These are phyloP conservation scores for Phytophthora meadii DNA, from an alignment of 352 stramenopile species.

Conservation along the genomic window DNA sequence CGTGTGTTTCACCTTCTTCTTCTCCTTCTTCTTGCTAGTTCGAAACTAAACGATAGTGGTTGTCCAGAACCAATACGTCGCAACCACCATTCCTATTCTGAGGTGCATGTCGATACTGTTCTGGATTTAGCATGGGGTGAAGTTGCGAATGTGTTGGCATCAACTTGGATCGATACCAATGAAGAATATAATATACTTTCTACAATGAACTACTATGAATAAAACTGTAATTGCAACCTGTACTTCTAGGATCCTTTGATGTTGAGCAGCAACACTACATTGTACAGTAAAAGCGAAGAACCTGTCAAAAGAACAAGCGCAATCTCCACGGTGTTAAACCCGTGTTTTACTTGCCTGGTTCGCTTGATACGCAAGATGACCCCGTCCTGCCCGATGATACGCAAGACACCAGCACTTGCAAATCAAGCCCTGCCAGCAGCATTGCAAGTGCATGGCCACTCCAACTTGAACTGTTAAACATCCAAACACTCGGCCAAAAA, in stretches of 20 bases:
- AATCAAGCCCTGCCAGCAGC: constrained; percentile 8
- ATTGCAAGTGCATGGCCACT: constrained; percentile 1
- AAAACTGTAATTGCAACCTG: too few species aligned
- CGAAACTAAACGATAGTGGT: not conserved
- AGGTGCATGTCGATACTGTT: not conserved
- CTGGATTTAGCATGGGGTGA: not conserved
- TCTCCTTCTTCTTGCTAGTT: not conserved
- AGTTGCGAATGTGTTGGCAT: too few species aligned
- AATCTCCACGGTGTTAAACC: not conserved
- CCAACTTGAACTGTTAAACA: too few species aligned
- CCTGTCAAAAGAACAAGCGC: not conserved
- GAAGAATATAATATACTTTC: too few species aligned
- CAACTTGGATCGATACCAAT: too few species aligned
- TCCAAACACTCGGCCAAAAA: too few species aligned
- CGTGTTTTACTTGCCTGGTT: not conserved
- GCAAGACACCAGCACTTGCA: constrained; percentile 14
- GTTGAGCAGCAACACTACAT: too few species aligned
- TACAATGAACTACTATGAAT: too few species aligned
- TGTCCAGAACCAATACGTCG: too few species aligned
- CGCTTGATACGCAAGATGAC: constrained; percentile 21
- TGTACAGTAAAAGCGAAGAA: too few species aligned
- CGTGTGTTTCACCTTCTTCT: not conserved
- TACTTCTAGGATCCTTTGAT: too few species aligned
- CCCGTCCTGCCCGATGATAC: constrained; percentile 10
- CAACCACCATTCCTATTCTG: not conserved